Evolutionary conservation across 2,329 filamentous ascomycete genomes (phyloP).

Genomic region (Fusarium torulosum): DNA sequence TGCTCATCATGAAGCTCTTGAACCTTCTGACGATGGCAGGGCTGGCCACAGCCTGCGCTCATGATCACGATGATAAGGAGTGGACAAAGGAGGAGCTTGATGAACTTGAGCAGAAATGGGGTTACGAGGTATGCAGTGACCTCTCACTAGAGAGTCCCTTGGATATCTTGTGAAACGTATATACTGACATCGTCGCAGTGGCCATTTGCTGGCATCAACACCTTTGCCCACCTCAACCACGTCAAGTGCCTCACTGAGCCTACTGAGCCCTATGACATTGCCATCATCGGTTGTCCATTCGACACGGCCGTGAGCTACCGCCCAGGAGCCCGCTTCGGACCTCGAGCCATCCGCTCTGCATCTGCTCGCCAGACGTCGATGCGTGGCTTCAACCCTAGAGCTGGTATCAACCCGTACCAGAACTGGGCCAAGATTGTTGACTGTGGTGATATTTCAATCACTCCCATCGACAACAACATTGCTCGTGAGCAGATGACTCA

Average conservation of each 20-base stretch:
- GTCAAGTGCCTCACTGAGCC: conserved; percentile 77
- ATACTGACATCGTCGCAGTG: conserved; percentile 47
- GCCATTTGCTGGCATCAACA: conserved; percentile 77
- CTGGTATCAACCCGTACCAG: conserved; percentile 85
- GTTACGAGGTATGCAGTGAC: conserved; percentile 61
- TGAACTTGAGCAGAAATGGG: conserved; percentile 69
- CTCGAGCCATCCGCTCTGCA: conserved; percentile 86
- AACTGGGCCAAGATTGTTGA: conserved; percentile 86
- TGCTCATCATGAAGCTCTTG: conserved; percentile 48
- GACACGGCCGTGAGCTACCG: conserved; percentile 80
- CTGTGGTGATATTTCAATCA: conserved; percentile 91
- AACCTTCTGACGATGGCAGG: conserved; percentile 47
- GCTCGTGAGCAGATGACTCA: conserved; percentile 87
- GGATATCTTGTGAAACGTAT: neutral
- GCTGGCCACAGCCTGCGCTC: conserved; percentile 47
- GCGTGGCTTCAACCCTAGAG: conserved; percentile 83
- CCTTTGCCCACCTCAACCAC: conserved; percentile 78
- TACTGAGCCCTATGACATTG: conserved; percentile 75
- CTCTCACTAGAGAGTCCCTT: neutral
- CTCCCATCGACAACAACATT: conserved; percentile 86
- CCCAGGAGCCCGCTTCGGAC: conserved; percentile 78
- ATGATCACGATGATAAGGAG: conserved; percentile 55
- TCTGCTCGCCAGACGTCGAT: conserved; percentile 84
- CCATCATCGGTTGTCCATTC: conserved; percentile 78
- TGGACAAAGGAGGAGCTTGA: conserved; percentile 65